Conservation (phyloP, 768 basidiomycete species). For the Chalciporus piperatus region DNA sequence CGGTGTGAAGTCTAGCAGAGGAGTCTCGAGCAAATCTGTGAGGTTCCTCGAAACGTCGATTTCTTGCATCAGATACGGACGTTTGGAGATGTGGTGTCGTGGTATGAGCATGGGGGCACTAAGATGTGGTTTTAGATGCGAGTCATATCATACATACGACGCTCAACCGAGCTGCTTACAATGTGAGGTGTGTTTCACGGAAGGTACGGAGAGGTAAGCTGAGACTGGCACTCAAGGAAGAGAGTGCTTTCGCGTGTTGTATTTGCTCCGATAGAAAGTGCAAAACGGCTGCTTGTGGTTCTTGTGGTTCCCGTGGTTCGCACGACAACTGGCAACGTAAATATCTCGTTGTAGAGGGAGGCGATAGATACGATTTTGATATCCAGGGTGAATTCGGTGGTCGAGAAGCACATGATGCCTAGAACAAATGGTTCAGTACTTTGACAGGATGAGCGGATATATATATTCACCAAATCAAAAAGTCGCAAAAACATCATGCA, state of each 20-base stretch:
- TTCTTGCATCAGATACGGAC: neutral
- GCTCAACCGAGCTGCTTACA: slow-evolving; percentile 10
- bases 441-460: no score
- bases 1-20: slow-evolving; percentile 24
- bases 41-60: slow-evolving; percentile 18
- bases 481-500: slow-evolving; percentile 6
- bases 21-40: slow-evolving; percentile 15
- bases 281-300: slow-evolving; percentile 19
- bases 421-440: slow-evolving; percentile 6
- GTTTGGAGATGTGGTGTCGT: neutral
- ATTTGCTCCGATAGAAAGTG: slow-evolving; percentile 30
- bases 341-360: slow-evolving; percentile 5
- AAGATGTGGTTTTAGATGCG: neutral
- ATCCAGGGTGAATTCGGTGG: slow-evolving; percentile 2
- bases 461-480: slow-evolving; percentile 14
- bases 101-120: slow-evolving; percentile 13
- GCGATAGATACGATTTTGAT: slow-evolving; percentile 6
- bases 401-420: slow-evolving; percentile 16
- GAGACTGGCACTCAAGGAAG: slow-evolving; percentile 20
- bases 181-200: slow-evolving; percentile 16
- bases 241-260: slow-evolving; percentile 25
- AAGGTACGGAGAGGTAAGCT: slow-evolving; percentile 21
- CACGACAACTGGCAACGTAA: slow-evolving; percentile 2
- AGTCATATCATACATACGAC: neutral
- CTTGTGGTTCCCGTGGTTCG: slow-evolving; percentile 16